Evolutionary conservation across 2,329 filamentous ascomycete species (phyloP), one percentile per base, ranked within the genome.

Genomic region (Colletotrichum spaethianum): DNA sequence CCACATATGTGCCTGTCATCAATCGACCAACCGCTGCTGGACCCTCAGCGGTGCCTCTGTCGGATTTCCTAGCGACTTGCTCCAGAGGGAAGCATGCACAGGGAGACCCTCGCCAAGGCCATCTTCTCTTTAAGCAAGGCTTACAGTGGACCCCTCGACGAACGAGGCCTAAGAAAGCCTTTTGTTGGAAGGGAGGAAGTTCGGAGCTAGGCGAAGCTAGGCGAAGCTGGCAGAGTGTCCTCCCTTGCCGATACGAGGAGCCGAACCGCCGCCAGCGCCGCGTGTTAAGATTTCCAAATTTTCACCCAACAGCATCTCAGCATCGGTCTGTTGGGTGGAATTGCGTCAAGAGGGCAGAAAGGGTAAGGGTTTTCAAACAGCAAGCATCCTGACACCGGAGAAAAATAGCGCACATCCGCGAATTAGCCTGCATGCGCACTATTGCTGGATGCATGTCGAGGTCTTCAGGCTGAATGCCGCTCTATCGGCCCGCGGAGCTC

Each of bases 61-160:
- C 56, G 16, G 16, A 38, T 26, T 4, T 40, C 12, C 16, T 28
- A n/a, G 46, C 18, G 11, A 46, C n/a, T 50, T 38, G 59, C 44
- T 40, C 23, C 12, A 50, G 53, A 33, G 48, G 62, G 20, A 70
- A 67, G 57, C 53, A 70, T 70, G 65, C 59, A 64, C 65, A 72
- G 70, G 70, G 70, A 72, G 33, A 14, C 38, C 65, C 40, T 48
- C 62, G 50, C 50, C 50, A 57, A 46, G 48, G 20, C 23, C 9
- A 33, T 59, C 26, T 14, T 72, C 38, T 63, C 44, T 42, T 59
- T 0, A 23, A 69, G 65, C n/a, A 63, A 59, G 42, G 46, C 59
- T 55, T 69, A 55, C 23, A 28, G 40, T 28, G 33, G 23, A 40
- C 12, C 16, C 28, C 55, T 48, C 18, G 12, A 36, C 11, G 23